Evolutionary conservation across 306 rosid species (phyloP), one percentile per base, ranked within the genome.

Genomic region (Ammopiptanthus mongolicus): DNA sequence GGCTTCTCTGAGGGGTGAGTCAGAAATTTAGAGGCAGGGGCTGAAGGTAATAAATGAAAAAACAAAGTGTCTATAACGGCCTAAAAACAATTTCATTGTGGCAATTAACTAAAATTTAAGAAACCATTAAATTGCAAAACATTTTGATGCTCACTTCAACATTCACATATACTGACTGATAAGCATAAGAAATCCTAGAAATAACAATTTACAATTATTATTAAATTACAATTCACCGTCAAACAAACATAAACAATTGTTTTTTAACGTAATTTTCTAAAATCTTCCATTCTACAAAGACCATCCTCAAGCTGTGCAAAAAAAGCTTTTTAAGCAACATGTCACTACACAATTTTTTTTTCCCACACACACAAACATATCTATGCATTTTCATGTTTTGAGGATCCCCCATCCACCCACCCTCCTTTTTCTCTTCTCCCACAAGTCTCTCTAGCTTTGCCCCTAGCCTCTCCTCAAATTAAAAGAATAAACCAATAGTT

Each of bases 41-140:
- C 8, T 31, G 28, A 69, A 50, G 48, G 62, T 29, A 17, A 17
- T 17, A 48, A 41, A 21, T 21, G 10, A 2, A 42, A 65, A 65
- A 42, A 14, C 34, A 42, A 39, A 17, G 15, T 33, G 17, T 19
- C 37, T 4, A 48, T 8, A 44, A 22, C 7, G 14, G 21, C 10
- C 48, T 18, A 18, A 69, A 36, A 29, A 48, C 11, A 50, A 29
- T 28, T 15, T 17, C 12, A 31, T 11, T 23, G 17, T 50, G 29
- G 7, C 41, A 52, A 68, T 48, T 47, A 28, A 3, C 15, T 28
- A n/a, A 1, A 52, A 23, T 15, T 11, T 18, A 37, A 28, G 50
- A 53, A 42, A 66, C 18, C 8, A 44, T 56, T 57, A 31, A 57
- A 44, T 47, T 46, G 42, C 63, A 77, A 77, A 69, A 59, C 76